Base-by-base conservation (phyloP, 2,329 filamentous ascomycete genomes). In the Ophiostoma australiae region DNA sequence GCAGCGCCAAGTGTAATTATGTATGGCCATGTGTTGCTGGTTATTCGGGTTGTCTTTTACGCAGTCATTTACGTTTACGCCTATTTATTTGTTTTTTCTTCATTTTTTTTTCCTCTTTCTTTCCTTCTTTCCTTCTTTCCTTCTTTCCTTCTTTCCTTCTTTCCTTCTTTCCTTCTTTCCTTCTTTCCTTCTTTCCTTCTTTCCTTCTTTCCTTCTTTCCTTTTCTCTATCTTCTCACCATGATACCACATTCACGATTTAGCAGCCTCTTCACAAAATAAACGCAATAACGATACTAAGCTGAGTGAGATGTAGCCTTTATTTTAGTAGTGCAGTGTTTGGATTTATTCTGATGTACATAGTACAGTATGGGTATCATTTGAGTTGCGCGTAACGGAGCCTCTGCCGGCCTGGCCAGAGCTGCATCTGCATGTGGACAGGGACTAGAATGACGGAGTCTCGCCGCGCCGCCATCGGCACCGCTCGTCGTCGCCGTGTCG, bases 211-310 rank as follows among this genome's bases (percentile, higher is more conserved):
- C n/a, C n/a, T n/a, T n/a, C n/a, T n/a, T 31, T 31, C 27, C 27
- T 31, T 31, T 31, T 31, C 27, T 31, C 27, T 31, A n/a, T 31
- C 27, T 31, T 31, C 27, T 31, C 27, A 31, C 27, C 27, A 58
- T 58, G 52, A 58, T 58, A 58, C 52, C 52, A 58, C n/a, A 58
- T 23, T 58, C 17, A 15, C 52, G 52, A 27, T 58, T 58, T 27
- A 58, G 15, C 4, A 31, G 27, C 27, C 27, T 31, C 27, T 31
- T n/a, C n/a, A n/a, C n/a, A n/a, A n/a, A 31, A 31, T 31, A 31
- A 31, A 31, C 1, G 27, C 27, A 31, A 31, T 31, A 31, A 31
- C 27, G 27, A 31, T 31, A 31, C 27, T 31, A 3, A 31, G 27
- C 27, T 31, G 27, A 31, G 27, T 31, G 27, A 31, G 27, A 31